Evolutionary conservation across 2,329 filamentous ascomycete genomes (phyloP), one percentile per base, ranked within the genome.

Genomic region (Aspergillus novofumigatus): DNA sequence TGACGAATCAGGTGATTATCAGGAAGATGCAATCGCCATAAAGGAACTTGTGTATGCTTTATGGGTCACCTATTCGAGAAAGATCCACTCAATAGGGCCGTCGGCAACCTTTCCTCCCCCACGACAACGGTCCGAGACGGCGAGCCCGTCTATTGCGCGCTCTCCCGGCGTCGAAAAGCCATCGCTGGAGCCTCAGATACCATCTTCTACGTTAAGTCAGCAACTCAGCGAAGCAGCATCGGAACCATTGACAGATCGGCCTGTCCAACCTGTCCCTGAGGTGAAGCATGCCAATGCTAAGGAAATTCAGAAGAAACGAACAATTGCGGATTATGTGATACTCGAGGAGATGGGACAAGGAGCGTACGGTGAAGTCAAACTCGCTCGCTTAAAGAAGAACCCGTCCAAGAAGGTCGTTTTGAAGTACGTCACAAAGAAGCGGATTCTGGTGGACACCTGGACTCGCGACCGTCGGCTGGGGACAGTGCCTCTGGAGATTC

Each of bases 331-430:
- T 71, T 99, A 96, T 72, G 82, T 87, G 45, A 93, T 99, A 59
- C 80, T 99, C 11, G 94, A 99, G 75, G 94, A 99, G 59, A 97
- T 99, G 93, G 94, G 94, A 4, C 92, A 97, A 76, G 94, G 94
- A 44, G 94, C 94, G 1, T 99, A 99, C 71, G 94, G 94, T 1
- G 93, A 99, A 75, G 94, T 99, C 57, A 99, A 99, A 73, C 83
- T 99, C 50, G 93, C 90, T 53, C 86, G 92, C 29, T 89, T 94
- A 77, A 95, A 92, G 77, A 86, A 87, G 67, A 85, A 83, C 52
- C 85, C 80, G 25, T 79, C 84, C 53, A 89, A 88, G 71, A 96
- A 95, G 75, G 89, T 95, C 61, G 93, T 99, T 21, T 83, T 99
- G 69, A 99, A 99, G 74, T 99, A 96, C 72, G 94, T 99, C 51